A percentile compares a stretch with the other conserved stretches of the same genome.
phyloP scores from a whole-genome alignment of 768 basidiomycete genomes.

The Cystobasidium tubakii region DNA sequence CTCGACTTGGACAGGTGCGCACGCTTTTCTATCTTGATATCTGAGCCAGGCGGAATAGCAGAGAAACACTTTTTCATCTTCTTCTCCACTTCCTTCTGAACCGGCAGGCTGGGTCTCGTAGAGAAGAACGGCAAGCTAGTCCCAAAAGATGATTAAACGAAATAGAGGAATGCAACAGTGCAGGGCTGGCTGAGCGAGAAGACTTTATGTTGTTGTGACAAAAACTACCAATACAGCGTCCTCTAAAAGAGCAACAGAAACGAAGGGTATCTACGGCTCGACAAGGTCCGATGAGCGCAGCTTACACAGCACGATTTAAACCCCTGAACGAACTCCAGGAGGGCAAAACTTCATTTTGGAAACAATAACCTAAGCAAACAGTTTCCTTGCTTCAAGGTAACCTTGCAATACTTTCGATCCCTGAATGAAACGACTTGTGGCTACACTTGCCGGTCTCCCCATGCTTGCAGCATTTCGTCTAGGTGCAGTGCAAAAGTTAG shows the following conservation, averaged over 20 bases:
- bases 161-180: not conserved
- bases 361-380: not conserved
- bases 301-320: no score
- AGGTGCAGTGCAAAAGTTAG: not conserved
- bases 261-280: no score
- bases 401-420: not conserved
- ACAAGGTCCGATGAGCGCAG: no score
- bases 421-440: not conserved
- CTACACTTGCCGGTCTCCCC: no score
- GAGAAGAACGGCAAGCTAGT: slow-evolving; percentile 36
- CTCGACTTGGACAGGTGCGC: slow-evolving; percentile 31
- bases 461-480: not conserved
- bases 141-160: slow-evolving; percentile 17
- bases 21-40: not conserved
- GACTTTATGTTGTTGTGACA: no score
- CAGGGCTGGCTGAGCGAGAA: no score
- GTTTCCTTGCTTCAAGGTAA: not conserved
- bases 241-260: no score
- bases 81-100: no score
- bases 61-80: not conserved
- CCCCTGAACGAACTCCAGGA: no score
- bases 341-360: not conserved
- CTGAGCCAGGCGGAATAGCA: not conserved
- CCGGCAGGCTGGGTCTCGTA: slow-evolving; percentile 21
- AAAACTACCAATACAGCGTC: no score